phyloP scores from a whole-genome alignment of 2,329 filamentous ascomycete species.

The Phyllosticta paracitricarpa region DNA sequence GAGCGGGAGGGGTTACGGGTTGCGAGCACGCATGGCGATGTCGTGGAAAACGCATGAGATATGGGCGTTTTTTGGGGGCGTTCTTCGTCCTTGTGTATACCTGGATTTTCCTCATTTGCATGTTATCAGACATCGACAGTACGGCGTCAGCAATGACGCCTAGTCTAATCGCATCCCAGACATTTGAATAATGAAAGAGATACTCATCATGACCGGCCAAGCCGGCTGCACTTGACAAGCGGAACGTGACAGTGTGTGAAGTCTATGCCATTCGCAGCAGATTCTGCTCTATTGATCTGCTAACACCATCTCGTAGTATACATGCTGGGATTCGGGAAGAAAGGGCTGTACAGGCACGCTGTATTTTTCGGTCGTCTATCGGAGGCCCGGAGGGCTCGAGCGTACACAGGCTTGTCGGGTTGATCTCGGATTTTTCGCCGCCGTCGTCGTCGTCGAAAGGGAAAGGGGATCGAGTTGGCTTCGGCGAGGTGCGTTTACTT shows the following conservation, averaged over 20 bases:
- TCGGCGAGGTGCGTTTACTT: conserved; percentile 51
- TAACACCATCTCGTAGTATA: not conserved
- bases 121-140: not conserved
- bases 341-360: conserved; percentile 2
- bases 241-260: not conserved
- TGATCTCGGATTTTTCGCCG: conserved; percentile 2
- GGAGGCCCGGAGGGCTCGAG: conserved; percentile 1
- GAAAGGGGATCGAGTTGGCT: not conserved
- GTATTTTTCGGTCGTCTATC: conserved; percentile 5
- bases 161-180: not conserved
- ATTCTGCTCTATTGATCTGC: not conserved
- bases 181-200: not conserved
- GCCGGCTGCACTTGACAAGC: not conserved
- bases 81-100: not conserved
- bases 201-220: not conserved
- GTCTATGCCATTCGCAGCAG: not conserved
- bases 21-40: not conserved
- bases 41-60: not conserved
- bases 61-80: not conserved
- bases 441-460: not conserved
- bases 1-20: conserved; percentile 11
- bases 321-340: not conserved
- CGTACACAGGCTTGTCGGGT: conserved; percentile 2
- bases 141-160: not conserved
- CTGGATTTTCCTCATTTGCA: not conserved